Conservation (phyloP, 176 grass and related monocot species). For the Lolium multiflorum region DNA sequence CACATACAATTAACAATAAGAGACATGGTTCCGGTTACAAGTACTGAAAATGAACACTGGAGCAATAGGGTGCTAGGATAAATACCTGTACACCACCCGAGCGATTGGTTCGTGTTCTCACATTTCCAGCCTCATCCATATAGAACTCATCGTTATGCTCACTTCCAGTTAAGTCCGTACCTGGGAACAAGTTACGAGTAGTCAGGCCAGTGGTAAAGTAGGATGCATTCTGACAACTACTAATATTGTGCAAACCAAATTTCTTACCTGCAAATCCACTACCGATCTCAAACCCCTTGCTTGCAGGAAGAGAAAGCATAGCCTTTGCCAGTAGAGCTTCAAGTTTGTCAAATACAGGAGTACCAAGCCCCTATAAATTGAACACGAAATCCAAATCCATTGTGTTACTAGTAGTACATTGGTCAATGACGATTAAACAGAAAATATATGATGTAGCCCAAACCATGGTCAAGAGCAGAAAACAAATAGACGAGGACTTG, state of each 20-base stretch:
- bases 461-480: not conserved
- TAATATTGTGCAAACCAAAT: slow-evolving; percentile 28
- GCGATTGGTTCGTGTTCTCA: slow-evolving; percentile 84
- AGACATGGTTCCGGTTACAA: slow-evolving; percentile 7
- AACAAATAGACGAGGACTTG: not conserved
- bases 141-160: slow-evolving; percentile 99
- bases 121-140: slow-evolving; percentile 73
- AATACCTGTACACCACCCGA: slow-evolving; percentile 38
- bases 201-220: slow-evolving; percentile 35
- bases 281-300: slow-evolving; percentile 97
- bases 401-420: slow-evolving; percentile 5
- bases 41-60: not conserved
- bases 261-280: slow-evolving; percentile 89
- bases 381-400: slow-evolving; percentile 22
- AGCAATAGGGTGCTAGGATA: no score
- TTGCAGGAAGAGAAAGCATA: slow-evolving; percentile 97
- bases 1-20: slow-evolving; percentile 34
- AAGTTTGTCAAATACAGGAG: slow-evolving; percentile 98
- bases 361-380: slow-evolving; percentile 78
- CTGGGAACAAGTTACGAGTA: slow-evolving; percentile 48
- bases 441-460: no score
- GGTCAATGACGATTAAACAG: not conserved
- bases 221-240: not conserved
- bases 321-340: slow-evolving; percentile 95
- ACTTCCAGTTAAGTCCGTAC: slow-evolving; percentile 88